Evolutionary conservation across 2,329 filamentous ascomycete species (phyloP).

Genomic region (Cytospora chrysosperma): DNA sequence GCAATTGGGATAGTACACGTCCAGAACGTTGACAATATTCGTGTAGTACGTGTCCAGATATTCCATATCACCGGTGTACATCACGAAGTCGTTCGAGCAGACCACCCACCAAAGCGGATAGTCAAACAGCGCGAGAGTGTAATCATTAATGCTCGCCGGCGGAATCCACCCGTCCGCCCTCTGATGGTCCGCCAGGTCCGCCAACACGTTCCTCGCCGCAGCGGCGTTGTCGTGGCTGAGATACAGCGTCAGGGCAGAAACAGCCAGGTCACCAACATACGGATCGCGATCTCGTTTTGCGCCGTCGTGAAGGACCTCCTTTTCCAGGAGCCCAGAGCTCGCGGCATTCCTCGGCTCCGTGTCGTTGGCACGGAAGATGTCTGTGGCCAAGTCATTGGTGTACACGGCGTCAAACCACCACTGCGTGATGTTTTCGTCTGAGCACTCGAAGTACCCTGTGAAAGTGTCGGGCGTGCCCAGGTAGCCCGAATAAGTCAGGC

Average conservation of each 20-base stretch:
- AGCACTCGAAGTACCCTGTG: conserved; percentile 52
- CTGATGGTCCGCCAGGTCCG: conserved; percentile 50
- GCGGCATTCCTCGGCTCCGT: conserved; percentile 47
- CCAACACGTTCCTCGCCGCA: conserved; percentile 46
- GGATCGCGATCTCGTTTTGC: conserved; percentile 53
- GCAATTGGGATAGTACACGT: conserved; percentile 45
- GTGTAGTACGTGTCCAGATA: conserved; percentile 44
- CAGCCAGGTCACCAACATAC: conserved; percentile 52
- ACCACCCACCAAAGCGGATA: conserved; percentile 55
- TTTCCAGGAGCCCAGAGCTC: conserved; percentile 44
- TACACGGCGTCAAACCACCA: conserved; percentile 56
- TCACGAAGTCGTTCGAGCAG: conserved; percentile 46
- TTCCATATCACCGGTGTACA: conserved; percentile 47
- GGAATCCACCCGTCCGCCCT: conserved; percentile 53
- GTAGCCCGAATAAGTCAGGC: conserved; percentile 44
- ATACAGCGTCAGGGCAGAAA: conserved; percentile 48
- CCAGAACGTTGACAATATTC: conserved; percentile 41
- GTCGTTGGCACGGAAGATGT: conserved; percentile 46
- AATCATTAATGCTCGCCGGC: conserved; percentile 50
- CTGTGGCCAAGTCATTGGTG: conserved; percentile 50
- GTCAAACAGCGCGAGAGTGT: conserved; percentile 49
- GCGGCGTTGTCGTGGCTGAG: conserved; percentile 44
- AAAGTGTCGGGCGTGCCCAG: conserved; percentile 49
- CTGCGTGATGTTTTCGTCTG: conserved; percentile 47
- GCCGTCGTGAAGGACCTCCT: conserved; percentile 49